phyloP scores from a whole-genome alignment of 2,329 filamentous ascomycete species.

The Aspergillus sclerotialis region DNA sequence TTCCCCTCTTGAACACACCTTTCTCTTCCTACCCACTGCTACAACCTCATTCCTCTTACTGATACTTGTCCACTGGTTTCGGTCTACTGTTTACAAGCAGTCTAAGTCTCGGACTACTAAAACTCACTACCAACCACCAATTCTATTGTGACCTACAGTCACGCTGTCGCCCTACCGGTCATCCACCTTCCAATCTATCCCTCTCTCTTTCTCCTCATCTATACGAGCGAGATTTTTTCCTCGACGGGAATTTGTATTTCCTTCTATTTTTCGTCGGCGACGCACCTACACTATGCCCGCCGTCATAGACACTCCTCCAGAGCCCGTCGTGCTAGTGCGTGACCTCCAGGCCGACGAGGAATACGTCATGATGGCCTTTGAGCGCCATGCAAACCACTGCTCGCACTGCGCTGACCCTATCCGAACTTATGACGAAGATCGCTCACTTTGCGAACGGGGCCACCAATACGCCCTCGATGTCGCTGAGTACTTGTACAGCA shows the following conservation, averaged over 20 bases:
- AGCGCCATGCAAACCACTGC: constrained; percentile 31
- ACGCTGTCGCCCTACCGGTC: constrained; percentile 23
- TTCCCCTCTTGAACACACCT: no score
- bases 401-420: constrained; percentile 24
- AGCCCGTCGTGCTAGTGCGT: constrained; percentile 23
- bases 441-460: constrained; percentile 29
- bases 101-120: no score
- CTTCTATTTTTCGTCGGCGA: constrained; percentile 13
- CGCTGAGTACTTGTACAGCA: constrained; percentile 28
- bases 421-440: constrained; percentile 15
- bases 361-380: constrained; percentile 29
- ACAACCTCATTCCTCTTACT: no score
- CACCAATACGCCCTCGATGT: constrained; percentile 27
- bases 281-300: constrained; percentile 26
- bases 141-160: no score
- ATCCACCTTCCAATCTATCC: constrained; percentile 16
- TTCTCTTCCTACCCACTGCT: no score
- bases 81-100: no score
- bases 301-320: constrained; percentile 16
- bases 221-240: constrained; percentile 12
- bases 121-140: no score
- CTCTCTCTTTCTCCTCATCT: constrained; percentile 10
- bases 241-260: no score
- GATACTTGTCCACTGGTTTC: no score
- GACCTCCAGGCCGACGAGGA: constrained; percentile 30